A percentile compares a stretch with the other conserved stretches of the same genome.
These are phyloP conservation scores for Closterium sp. DNA, from an alignment of 139 green algal genomes.

Conservation along the genomic window DNA sequence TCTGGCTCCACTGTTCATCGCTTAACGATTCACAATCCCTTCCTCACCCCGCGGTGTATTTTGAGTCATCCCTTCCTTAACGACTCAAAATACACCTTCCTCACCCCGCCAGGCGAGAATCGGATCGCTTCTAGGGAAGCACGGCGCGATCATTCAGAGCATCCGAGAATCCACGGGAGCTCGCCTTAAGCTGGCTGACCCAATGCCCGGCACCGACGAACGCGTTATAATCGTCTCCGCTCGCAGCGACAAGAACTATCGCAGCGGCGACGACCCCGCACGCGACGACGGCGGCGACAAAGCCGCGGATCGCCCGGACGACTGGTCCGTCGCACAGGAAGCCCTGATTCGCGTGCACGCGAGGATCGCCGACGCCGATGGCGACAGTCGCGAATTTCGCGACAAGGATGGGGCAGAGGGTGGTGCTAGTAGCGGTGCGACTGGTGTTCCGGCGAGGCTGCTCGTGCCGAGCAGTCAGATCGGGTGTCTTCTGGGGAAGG, in stretches of 20 bases:
- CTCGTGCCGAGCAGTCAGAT: conserved; percentile 41
- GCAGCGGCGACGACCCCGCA: neutral
- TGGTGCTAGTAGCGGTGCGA: neutral
- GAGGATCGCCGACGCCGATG: neutral
- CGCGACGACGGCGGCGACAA: neutral
- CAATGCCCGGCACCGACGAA: conserved; percentile 30
- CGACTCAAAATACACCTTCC: no score
- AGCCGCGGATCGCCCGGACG: neutral
- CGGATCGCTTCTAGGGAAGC: conserved; percentile 54
- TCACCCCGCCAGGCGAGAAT: conserved; percentile 1
- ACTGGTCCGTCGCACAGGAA: conserved; percentile 15
- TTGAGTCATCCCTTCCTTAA: no score
- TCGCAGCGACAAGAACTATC: neutral
- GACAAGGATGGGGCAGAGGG: neutral
- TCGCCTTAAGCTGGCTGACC: conserved; percentile 47
- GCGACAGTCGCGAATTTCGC: neutral
- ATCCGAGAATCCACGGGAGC: conserved; percentile 55
- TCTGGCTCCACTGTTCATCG: no score
- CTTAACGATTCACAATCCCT: no score
- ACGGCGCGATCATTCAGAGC: conserved; percentile 45
- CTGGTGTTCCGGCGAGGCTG: neutral
- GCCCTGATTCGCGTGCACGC: conserved; percentile 9
- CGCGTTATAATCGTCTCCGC: conserved; percentile 45
- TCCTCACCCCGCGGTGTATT: no score
- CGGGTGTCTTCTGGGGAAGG: conserved; percentile 47